Conservation (phyloP, 2,329 filamentous ascomycete genomes). For the Hypoxylon sp. region DNA sequence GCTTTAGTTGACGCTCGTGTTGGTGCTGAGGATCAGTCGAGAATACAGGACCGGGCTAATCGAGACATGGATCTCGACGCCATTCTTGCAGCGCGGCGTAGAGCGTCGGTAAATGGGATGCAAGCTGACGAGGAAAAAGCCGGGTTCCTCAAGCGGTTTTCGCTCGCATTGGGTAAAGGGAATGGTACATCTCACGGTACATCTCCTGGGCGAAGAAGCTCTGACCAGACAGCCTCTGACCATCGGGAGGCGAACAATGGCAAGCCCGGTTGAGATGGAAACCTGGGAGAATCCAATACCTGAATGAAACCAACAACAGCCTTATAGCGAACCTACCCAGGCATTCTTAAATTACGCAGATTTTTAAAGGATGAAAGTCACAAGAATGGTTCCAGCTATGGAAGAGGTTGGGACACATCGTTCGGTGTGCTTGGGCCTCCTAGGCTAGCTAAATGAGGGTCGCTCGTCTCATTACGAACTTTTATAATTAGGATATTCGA, state of each 20-base stretch:
- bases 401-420: neutral
- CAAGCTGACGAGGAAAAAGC: constrained; percentile 41
- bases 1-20: constrained; percentile 61
- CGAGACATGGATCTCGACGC: constrained; percentile 62
- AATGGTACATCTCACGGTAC: constrained; percentile 23
- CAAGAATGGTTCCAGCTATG: neutral
- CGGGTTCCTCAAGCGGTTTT: constrained; percentile 48
- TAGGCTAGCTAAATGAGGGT: neutral
- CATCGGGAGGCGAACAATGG: constrained; percentile 46
- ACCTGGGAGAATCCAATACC: neutral
- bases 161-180: constrained; percentile 45
- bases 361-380: neutral
- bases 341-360: neutral
- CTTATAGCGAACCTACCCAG: neutral
- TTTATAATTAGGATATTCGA: constrained; percentile 7
- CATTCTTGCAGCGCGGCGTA: constrained; percentile 55
- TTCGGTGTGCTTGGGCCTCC: neutral
- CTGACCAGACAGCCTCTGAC: constrained; percentile 44
- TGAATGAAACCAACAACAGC: constrained; percentile 3
- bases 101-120: constrained; percentile 39
- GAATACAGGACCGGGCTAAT: constrained; percentile 57
- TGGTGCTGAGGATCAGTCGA: constrained; percentile 53
- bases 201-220: constrained; percentile 39
- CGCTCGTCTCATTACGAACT: neutral
- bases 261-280: constrained; percentile 30